Percentiles rank a stretch among this genome's conserved stretches.
phyloP scores from a whole-genome alignment of 257 asterid species.

The Primulina huaijiensis region DNA sequence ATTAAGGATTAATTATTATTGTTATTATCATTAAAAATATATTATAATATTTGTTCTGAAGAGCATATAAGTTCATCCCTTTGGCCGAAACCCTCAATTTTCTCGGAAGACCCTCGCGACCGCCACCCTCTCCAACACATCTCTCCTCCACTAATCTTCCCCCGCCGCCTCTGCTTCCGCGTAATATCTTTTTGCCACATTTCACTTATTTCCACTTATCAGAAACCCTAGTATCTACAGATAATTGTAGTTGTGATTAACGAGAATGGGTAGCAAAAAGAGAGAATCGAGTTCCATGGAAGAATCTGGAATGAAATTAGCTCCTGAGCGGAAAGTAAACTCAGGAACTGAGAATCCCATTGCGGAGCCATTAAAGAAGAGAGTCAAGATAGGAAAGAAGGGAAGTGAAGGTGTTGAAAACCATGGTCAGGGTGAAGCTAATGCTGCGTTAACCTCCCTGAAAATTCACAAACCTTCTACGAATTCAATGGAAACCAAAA shows the following conservation, averaged over 20 bases:
- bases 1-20: no score
- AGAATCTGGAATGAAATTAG: constrained; percentile 29
- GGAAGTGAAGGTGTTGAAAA: constrained; percentile 28
- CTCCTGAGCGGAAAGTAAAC: constrained; percentile 15
- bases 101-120: background rate
- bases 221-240: constrained; percentile 3
- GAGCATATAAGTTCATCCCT: no score
- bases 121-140: background rate
- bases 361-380: constrained; percentile 49
- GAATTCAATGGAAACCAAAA: constrained; percentile 72
- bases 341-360: constrained; percentile 27
- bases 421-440: constrained; percentile 26
- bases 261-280: constrained; percentile 59
- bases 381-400: constrained; percentile 51
- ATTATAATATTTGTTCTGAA: no score
- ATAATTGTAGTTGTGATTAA: constrained; percentile 6
- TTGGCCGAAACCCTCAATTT: background rate
- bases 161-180: no score
- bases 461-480: constrained; percentile 22
- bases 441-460: constrained; percentile 42
- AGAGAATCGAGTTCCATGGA: constrained; percentile 43
- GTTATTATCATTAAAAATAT: no score
- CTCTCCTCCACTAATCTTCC: no score
- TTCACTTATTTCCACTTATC: no score
- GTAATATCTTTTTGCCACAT: no score